phyloP scores from a whole-genome alignment of 345 rosid species.

The Gynandropsis gynandra region DNA sequence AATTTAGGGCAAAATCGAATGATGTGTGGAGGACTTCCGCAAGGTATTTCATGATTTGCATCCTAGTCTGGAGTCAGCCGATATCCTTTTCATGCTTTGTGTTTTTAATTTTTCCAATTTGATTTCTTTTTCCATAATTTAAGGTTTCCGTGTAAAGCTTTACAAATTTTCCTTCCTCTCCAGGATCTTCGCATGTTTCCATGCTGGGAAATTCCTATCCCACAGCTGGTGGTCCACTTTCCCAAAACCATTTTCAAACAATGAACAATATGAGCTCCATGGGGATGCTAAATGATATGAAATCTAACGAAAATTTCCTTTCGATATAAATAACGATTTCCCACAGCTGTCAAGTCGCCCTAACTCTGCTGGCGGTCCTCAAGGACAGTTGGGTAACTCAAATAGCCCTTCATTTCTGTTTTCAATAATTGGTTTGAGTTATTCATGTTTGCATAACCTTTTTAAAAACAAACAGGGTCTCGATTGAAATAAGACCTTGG shows the following conservation, averaged over 20 bases:
- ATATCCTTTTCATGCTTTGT: slow-evolving; percentile 9
- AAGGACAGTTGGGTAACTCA: slow-evolving; percentile 77
- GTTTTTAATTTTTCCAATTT: background rate
- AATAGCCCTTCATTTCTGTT: background rate
- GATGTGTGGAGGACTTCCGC: slow-evolving; percentile 76
- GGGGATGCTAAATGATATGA: slow-evolving; percentile 82
- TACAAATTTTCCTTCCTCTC: slow-evolving; percentile 26
- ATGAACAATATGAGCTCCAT: slow-evolving; percentile 71
- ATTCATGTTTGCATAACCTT: background rate
- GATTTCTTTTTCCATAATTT: background rate
- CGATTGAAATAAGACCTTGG: slow-evolving; percentile 78
- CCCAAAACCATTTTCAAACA: slow-evolving; percentile 73
- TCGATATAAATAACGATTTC: too few species aligned
- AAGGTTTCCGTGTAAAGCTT: slow-evolving; percentile 4
- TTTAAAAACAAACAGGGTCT: slow-evolving; percentile 47
- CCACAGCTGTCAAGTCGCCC: slow-evolving; percentile 86
- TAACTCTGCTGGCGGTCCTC: slow-evolving; percentile 90
- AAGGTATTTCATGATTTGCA: slow-evolving; percentile 45
- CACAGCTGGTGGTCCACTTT: slow-evolving; percentile 61
- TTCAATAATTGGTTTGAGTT: slow-evolving; percentile 17
- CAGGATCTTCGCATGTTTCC: slow-evolving; percentile 91
- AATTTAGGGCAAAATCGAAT: slow-evolving; percentile 76
- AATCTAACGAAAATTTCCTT: slow-evolving; percentile 65
- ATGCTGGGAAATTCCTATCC: slow-evolving; percentile 73
- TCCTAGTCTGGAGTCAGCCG: slow-evolving; percentile 1